phyloP scores from a whole-genome alignment of 1,284 basidiomycete species.

The Termitomyces sp. region DNA sequence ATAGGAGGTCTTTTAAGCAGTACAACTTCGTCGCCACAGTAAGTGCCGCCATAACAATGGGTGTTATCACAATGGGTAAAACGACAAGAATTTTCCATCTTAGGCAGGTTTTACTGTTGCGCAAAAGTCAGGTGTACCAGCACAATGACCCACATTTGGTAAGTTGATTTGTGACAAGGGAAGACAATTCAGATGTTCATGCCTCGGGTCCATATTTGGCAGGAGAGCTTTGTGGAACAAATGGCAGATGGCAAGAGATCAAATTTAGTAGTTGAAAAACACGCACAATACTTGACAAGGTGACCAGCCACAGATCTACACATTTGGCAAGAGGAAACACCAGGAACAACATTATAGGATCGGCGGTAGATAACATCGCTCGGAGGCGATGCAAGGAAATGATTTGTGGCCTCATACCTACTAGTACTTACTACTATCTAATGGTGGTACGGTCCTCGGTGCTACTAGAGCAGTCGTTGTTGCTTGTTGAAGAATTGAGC shows the following conservation, averaged over 20 bases:
- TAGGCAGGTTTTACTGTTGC: no score
- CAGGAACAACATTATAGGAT: neutral
- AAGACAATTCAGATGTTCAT: neutral
- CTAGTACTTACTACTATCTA: no score
- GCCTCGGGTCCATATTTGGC: neutral
- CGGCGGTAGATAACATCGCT: neutral
- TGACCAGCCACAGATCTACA: neutral
- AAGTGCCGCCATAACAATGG: neutral
- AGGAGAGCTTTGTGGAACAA: neutral
- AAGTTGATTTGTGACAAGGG: neutral
- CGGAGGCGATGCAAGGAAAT: neutral
- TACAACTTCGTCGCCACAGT: neutral
- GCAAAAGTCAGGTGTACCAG: neutral
- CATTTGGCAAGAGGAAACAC: neutral
- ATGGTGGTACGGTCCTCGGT: no score
- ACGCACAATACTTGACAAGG: neutral
- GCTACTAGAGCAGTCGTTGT: no score
- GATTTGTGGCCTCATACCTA: no score
- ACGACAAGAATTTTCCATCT: neutral
- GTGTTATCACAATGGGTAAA: neutral
- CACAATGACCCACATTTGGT: neutral
- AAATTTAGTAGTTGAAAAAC: neutral
- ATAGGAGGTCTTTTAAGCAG: neutral
- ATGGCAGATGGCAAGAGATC: neutral
- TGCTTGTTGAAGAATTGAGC: no score